Conservation (phyloP, 768 basidiomycete genomes). For the Trametes cinnabarina region DNA sequence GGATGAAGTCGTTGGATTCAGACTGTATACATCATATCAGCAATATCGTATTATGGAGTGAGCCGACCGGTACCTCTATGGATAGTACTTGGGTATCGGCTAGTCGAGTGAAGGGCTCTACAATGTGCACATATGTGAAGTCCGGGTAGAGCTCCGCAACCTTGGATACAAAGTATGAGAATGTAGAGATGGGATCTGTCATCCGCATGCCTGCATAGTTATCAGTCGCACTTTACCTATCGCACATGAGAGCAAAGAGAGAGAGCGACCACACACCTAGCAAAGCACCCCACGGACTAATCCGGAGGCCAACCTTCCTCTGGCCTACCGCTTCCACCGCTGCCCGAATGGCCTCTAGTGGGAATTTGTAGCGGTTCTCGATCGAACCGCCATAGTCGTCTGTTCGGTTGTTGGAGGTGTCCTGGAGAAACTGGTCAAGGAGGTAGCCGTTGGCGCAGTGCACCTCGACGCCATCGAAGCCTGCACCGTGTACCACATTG, state of each 20-base stretch:
- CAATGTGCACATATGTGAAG: slow-evolving; percentile 39
- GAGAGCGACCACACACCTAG: slow-evolving; percentile 32
- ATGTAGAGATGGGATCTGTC: slow-evolving; percentile 52
- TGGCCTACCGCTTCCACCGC: slow-evolving; percentile 41
- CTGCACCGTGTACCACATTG: slow-evolving; percentile 30
- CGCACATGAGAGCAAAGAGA: slow-evolving; percentile 18
- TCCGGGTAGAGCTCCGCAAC: slow-evolving; percentile 39
- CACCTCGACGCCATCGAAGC: slow-evolving; percentile 31
- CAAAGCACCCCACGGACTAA: slow-evolving; percentile 34
- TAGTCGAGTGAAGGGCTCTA: slow-evolving; percentile 27
- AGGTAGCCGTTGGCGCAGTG: slow-evolving; percentile 34
- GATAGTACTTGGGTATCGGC: too few relatives aligned
- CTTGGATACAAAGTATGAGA: slow-evolving; percentile 42
- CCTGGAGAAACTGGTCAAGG: slow-evolving; percentile 43
- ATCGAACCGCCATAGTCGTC: slow-evolving; percentile 51
- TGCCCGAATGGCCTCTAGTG: slow-evolving; percentile 41
- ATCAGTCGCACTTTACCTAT: neutral
- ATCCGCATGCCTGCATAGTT: slow-evolving; percentile 42
- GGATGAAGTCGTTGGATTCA: slow-evolving; percentile 24
- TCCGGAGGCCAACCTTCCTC: slow-evolving; percentile 40
- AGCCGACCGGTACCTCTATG: too few relatives aligned
- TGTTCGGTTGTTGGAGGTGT: slow-evolving; percentile 39
- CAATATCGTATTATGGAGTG: too few relatives aligned
- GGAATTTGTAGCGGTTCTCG: slow-evolving; percentile 47
- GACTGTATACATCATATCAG: too few relatives aligned